Evolutionary conservation across 768 basidiomycete species (phyloP), one percentile per base, ranked within the genome.

Genomic region (Suillus variegatus): DNA sequence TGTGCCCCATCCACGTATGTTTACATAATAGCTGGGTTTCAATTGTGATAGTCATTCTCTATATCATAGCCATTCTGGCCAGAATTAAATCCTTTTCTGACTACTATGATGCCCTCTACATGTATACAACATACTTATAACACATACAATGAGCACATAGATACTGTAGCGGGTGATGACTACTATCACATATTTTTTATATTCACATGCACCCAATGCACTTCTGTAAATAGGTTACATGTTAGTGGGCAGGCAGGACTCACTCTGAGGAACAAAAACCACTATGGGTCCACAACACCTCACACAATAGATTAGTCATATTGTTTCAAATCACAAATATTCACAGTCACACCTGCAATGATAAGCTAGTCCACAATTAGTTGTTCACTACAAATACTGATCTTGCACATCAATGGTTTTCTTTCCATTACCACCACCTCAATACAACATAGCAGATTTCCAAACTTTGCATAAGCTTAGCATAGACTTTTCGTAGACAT

Each of bases 21-120:
- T 49, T 49, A 49, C 47, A 49, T 49, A 49, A 49, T 49, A 49
- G n/a, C 47, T 49, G 47, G 47, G 47, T 49, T 49, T 49, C 47
- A 49, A 49, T 49, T 49, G 47, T 2, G 0, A 13, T 49, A 49
- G n/a, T 22, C 47, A 22, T 47, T 47, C 46, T 47, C 46, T 47
- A 47, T 47, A 47, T 47, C 10, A 47, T 5, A 32, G 4, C 28
- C 28, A 10, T 46, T 46, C 20, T 13, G n/a, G 14, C 46, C 13
- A 38, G 9, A 38, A 38, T 38, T 12, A 12, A 10, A 38, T 38
- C 32, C 32, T 32, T 32, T 32, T 4, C 4, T 0, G 32, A 32
- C 32, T 32, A 32, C 32, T 5, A 28, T 28, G 28, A 38, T 38
- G 36, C 36, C 36, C 36, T 38, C 9, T 38, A 38, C 36, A 10